Evolutionary conservation across 139 green algal species (phyloP).

Genomic region (Chlorella sp.): DNA sequence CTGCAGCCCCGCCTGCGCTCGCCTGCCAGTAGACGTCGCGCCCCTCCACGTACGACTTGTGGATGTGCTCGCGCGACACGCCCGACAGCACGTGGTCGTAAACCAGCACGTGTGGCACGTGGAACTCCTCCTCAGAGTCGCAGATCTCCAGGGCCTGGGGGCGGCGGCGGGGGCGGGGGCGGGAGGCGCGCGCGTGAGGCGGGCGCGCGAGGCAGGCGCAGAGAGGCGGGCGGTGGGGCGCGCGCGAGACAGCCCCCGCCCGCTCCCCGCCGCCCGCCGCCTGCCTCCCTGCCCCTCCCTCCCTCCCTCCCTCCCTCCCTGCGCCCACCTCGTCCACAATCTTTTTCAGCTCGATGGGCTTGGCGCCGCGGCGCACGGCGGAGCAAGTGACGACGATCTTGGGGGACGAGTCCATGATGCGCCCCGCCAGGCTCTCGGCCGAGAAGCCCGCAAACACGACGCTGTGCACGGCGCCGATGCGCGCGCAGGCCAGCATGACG

Average conservation of each 20-base stretch:
- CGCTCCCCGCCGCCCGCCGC: too few species aligned
- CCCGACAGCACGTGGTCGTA: constrained; percentile 67
- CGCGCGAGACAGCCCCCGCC: too few species aligned
- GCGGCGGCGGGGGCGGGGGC: neutral
- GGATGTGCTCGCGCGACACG: constrained; percentile 5
- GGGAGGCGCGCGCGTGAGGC: neutral
- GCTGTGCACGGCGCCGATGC: constrained; percentile 93
- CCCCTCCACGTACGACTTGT: constrained; percentile 6
- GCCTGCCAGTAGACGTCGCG: constrained; percentile 90
- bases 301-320: too few species aligned
- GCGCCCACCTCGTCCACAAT: constrained; percentile 75
- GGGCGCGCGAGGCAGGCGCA: neutral
- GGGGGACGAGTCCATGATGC: constrained; percentile 69
- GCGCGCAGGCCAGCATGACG: constrained; percentile 92
- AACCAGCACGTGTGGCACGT: constrained; percentile 63
- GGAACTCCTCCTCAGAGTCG: constrained; percentile 36
- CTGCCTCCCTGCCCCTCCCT: too few species aligned
- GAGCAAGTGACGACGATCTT: constrained; percentile 51
- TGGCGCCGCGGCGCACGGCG: constrained; percentile 80
- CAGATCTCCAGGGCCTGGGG: constrained; percentile 32
- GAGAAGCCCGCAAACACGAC: constrained; percentile 98
- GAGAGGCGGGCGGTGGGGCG: neutral
- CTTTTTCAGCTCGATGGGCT: constrained; percentile 85
- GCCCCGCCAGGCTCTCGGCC: constrained; percentile 79
- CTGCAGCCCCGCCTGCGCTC: too few species aligned